Conservation (phyloP, 1,139 yeast species). For the Wickerhamiella pararugosa region DNA sequence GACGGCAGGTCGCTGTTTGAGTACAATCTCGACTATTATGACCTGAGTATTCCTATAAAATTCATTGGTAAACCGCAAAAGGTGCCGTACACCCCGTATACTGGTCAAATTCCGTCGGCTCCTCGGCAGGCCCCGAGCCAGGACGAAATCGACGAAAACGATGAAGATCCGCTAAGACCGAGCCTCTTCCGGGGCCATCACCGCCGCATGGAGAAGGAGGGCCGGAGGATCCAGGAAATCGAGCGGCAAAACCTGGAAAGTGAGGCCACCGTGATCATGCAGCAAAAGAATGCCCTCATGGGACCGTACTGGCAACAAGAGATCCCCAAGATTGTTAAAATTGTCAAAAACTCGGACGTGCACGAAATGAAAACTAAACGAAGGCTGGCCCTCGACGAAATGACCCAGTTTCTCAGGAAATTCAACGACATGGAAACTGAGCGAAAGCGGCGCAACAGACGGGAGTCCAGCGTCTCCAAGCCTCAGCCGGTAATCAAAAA, state of each 20-base stretch:
- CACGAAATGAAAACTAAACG: slow-evolving; percentile 40
- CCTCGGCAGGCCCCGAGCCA: neutral
- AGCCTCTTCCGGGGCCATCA: slow-evolving; percentile 37
- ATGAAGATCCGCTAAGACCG: slow-evolving; percentile 34
- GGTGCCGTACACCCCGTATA: slow-evolving; percentile 3
- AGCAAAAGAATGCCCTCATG: slow-evolving; percentile 32
- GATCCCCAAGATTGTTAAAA: slow-evolving; percentile 39
- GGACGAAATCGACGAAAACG: neutral
- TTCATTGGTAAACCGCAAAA: neutral
- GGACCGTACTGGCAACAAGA: slow-evolving; percentile 43
- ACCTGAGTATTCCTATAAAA: neutral
- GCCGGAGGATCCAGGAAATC: slow-evolving; percentile 42
- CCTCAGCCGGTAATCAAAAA: neutral
- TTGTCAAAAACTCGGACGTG: slow-evolving; percentile 33
- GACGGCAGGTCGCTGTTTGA: neutral
- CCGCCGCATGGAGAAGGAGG: slow-evolving; percentile 50
- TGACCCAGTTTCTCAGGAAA: slow-evolving; percentile 29
- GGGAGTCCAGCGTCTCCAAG: slow-evolving; percentile 1
- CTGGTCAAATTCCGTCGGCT: neutral
- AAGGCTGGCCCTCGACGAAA: slow-evolving; percentile 36
- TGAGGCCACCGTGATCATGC: slow-evolving; percentile 37
- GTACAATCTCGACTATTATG: neutral
- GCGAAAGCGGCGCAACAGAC: slow-evolving; percentile 8
- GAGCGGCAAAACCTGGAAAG: slow-evolving; percentile 38
- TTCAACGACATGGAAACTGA: slow-evolving; percentile 10